Evolutionary conservation across 441 rosid species (phyloP).

Genomic region (Flueggea neowawraea): DNA sequence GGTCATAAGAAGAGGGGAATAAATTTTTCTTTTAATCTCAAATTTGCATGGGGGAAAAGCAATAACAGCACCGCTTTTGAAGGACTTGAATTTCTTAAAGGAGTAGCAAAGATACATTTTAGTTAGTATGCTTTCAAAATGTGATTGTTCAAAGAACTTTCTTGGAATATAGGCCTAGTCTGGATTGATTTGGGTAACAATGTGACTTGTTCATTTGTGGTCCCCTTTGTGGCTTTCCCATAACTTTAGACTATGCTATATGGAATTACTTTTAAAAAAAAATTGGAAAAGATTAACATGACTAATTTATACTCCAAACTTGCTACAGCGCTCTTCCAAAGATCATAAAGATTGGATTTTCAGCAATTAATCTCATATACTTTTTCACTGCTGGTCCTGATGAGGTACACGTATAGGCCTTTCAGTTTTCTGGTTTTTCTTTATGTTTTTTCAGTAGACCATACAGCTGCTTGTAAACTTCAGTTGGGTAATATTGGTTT

Average conservation of each 20-base stretch:
- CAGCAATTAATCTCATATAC: constrained; percentile 95
- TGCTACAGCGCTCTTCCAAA: constrained; percentile 84
- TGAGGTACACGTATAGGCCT: constrained; percentile 48
- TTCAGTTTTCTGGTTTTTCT: neutral
- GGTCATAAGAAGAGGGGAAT: neutral
- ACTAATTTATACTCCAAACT: constrained; percentile 15
- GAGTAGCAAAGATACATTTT: too few relatives aligned
- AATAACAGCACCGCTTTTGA: neutral
- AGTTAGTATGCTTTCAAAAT: too few relatives aligned
- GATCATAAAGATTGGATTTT: constrained; percentile 96
- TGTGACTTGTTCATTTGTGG: too few relatives aligned
- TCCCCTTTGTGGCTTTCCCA: neutral
- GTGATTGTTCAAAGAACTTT: too few relatives aligned
- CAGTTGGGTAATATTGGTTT: neutral
- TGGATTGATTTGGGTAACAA: too few relatives aligned
- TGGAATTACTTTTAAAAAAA: neutral
- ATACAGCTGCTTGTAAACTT: constrained; percentile 1
- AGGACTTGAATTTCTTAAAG: neutral
- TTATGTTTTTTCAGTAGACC: neutral
- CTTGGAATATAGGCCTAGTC: too few relatives aligned
- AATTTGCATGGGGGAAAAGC: neutral
- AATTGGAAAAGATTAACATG: neutral
- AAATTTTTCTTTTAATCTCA: neutral
- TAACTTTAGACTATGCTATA: neutral
- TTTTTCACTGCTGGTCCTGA: constrained; percentile 98